Evolutionary conservation across 225 moss, liverwort and hornwort genomes (phyloP).

Genomic region (Pseudoscleropodium purum): DNA sequence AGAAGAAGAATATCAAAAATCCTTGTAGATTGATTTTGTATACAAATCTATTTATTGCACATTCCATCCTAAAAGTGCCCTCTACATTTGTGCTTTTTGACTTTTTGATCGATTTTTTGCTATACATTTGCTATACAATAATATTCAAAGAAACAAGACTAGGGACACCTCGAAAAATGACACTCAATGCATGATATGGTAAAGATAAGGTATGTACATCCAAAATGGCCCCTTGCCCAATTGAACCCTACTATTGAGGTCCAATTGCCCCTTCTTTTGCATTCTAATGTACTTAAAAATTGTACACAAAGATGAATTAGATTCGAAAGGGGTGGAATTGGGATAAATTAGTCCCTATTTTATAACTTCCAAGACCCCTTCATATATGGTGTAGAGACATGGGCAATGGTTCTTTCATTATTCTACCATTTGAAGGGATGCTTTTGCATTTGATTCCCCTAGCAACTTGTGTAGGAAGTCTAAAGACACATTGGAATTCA

Average conservation of each 20-base stretch:
- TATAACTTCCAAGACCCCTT: neutral
- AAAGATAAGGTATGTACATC: neutral
- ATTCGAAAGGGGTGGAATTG: neutral
- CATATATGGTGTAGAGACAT: too few species aligned
- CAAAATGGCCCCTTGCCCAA: fast-evolving
- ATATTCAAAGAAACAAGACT: neutral
- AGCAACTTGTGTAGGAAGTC: neutral
- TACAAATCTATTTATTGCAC: too few species aligned
- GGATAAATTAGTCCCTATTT: neutral
- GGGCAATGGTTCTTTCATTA: too few species aligned
- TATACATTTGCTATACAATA: neutral
- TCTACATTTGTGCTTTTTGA: fast-evolving
- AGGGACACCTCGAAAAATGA: fast-evolving
- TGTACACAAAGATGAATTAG: fast-evolving
- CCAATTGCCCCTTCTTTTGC: neutral
- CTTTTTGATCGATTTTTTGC: neutral
- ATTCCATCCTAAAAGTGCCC: fast-evolving
- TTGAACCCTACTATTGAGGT: too few species aligned
- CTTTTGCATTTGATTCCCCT: neutral
- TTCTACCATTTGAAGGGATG: neutral
- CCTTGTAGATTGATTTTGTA: fast-evolving
- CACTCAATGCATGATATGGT: fast-evolving
- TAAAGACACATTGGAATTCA: neutral
- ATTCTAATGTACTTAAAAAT: neutral
- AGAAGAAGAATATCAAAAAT: neutral